Evolutionary conservation across 2,329 filamentous ascomycete genomes (phyloP), one percentile per base, ranked within the genome.

Genomic region (Scedosporium boydii): DNA sequence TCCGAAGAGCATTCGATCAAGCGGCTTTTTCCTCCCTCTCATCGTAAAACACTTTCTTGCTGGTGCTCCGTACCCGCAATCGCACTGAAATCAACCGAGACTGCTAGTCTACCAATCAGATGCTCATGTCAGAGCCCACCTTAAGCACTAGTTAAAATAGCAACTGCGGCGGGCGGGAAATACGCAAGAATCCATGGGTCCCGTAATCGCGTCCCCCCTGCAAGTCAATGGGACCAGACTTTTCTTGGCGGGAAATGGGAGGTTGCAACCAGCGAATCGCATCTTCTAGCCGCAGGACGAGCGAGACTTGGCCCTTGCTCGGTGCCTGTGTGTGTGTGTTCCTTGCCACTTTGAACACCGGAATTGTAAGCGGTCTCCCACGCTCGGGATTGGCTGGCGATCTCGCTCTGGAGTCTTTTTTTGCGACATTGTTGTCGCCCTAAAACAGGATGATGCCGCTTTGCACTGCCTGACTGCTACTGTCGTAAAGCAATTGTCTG

Each of bases 181-280:
- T 55, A 55, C 51, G 51, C 23, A 55, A 55, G 18, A 55, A 55
- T 55, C 51, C 51, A 55, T 55, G 51, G 51, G 51, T 48, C 51
- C 51, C 51, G 51, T 55, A 55, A 27, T 55, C 12, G 51, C 51
- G 18, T n/a, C n/a, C 9, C 51, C 23, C 18, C 23, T 55, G 51
- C 51, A 55, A 23, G 51, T 27, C 51, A 55, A 55, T 55, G 23
- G 51, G 18, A 55, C 51, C 51, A 55, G 23, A 21, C 18, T 21
- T 48, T 48, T 21, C 44, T 48, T 48, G 44, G 44, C 44, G 44
- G 44, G 44, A 48, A 48, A 48, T 21, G 18, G 44, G 3, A 21
- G 18, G 44, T 48, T 48, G 44, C 16, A n/a, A 21, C n/a, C 9
- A 12, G 44, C 44, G 44, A 48, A 48, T 48, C 44, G 44, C 44